Evolutionary conservation across 202 grass and related monocot genomes (phyloP), one percentile per base, ranked within the genome.

Genomic region (Schoenoplectus triqueter): DNA sequence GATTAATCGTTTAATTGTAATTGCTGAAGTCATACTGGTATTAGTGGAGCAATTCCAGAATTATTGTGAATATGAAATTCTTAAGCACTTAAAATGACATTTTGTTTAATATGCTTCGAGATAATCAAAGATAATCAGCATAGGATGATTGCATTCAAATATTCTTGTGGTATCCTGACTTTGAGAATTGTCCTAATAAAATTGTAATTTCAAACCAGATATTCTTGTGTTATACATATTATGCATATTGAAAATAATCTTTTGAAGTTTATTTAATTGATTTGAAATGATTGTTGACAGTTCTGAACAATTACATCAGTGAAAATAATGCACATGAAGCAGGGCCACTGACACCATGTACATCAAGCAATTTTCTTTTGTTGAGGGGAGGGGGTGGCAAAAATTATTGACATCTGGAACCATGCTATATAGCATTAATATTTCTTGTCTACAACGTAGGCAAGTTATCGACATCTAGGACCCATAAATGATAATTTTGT

Each of bases 381-480:
- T 67, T 39, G 10, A 14, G 60, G 6, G 18, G 9, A 2, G 21
- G 61, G 21, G 64, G 10, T 62, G 59, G 13, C 66, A 69, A 44
- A 41, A 72, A 2, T 50, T 73, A 73, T 19, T 73, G 44, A n/a
- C 45, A 73, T 50, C 49, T 9, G 7, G 45, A 73, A 72, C 14
- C 44, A 18, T 19, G n/a, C 45, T 72, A 72, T 11, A 49, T 15
- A 21, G 70, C 47, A 73, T 73, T 73, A 73, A 73, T 51, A 51
- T 73, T 73, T 73, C 70, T 73, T 73, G 70, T 73, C 70, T 51
- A 73, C 1, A 21, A 50, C 17, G 49, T n/a, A 2, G 47, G n/a
- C 6, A 73, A 17, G 15, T 49, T 49, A 15, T 73, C 0, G 69
- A 50, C 69, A 73, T 51, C 46, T n/a, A 49, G 69, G 46, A 73